Conservation (phyloP, 805 yeast genomes). For the Spathaspora boniae region DNA sequence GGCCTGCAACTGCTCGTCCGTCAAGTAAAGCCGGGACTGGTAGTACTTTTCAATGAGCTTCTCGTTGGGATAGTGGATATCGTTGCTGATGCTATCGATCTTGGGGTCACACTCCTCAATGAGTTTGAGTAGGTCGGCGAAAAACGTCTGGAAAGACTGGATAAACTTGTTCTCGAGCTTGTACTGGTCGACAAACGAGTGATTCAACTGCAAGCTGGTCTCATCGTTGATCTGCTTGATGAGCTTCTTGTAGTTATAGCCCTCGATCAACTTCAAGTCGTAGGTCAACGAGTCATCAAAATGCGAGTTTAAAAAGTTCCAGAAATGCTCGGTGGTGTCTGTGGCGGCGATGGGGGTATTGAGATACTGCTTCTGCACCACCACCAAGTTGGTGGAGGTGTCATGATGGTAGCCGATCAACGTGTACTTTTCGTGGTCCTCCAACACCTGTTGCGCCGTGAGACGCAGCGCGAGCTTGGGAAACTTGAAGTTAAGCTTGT, state of each 20-base stretch:
- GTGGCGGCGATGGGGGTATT: conserved; percentile 3
- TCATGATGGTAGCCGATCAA: conserved; percentile 15
- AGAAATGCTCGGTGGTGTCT: conserved; percentile 11
- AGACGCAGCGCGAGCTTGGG: conserved; percentile 4
- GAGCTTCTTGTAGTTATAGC: conserved; percentile 16
- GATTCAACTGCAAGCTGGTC: conserved; percentile 6
- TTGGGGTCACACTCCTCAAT: conserved; percentile 21
- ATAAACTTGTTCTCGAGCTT: conserved; percentile 15
- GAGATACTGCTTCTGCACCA: conserved; percentile 13
- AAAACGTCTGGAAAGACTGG: conserved; percentile 16
- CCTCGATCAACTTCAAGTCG: conserved; percentile 15
- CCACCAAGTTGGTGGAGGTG: conserved; percentile 11
- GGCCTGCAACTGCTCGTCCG: conserved; percentile 4
- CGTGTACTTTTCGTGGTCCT: conserved; percentile 8
- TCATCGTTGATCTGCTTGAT: conserved; percentile 5
- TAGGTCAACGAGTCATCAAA: conserved; percentile 6
- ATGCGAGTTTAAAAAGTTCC: conserved; percentile 12
- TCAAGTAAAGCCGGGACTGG: not conserved
- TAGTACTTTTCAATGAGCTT: conserved; percentile 5
- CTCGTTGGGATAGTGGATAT: conserved; percentile 22
- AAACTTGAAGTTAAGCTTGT: conserved; percentile 4
- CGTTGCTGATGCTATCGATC: conserved; percentile 20
- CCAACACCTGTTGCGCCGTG: conserved; percentile 2
- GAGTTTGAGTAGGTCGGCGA: conserved; percentile 16
- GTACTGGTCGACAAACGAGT: conserved; percentile 9